These are phyloP conservation scores for Calonectria hawksworthii DNA, from an alignment of 2,329 filamentous ascomycete genomes.

Conservation along the genomic window DNA sequence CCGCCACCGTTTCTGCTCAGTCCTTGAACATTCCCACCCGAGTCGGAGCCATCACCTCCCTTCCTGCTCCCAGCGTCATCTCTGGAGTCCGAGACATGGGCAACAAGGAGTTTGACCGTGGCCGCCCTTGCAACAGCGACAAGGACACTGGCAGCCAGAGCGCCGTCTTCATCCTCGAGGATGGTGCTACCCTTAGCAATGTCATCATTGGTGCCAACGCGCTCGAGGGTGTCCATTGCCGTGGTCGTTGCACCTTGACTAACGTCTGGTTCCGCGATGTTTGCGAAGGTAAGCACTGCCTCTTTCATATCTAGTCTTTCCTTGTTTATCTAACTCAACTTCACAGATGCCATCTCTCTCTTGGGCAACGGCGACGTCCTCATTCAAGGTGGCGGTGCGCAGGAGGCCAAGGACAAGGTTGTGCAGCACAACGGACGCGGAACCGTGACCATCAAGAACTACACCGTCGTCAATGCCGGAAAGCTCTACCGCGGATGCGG, in stretches of 20 bases:
- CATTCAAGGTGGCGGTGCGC: constrained; percentile 37
- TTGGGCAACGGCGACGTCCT: constrained; percentile 13
- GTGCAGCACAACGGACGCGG: constrained; percentile 43
- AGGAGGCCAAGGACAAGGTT: constrained; percentile 42
- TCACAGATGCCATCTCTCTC: constrained; percentile 21
- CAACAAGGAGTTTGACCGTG: constrained; percentile 24
- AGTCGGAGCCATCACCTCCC: constrained; percentile 5
- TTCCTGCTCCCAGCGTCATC: constrained; percentile 8
- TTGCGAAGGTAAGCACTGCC: constrained; percentile 50
- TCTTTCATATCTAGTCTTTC: no score
- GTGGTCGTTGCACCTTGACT: constrained; percentile 47
- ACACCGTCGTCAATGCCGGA: constrained; percentile 39
- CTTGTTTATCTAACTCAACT: no score
- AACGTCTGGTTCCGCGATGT: constrained; percentile 57
- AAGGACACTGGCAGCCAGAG: not conserved
- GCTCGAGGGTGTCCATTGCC: constrained; percentile 45
- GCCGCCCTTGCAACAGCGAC: constrained; percentile 17
- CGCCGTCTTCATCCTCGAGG: constrained; percentile 35
- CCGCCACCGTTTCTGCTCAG: constrained; percentile 19
- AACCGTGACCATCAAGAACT: constrained; percentile 42
- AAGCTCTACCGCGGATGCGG: constrained; percentile 44
- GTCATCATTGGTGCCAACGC: constrained; percentile 38
- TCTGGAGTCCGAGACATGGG: constrained; percentile 4
- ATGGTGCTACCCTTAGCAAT: constrained; percentile 33
- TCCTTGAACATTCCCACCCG: constrained; percentile 17